phyloP scores from a whole-genome alignment of 78 protist species.

The Speleostelium caveatum region DNA sequence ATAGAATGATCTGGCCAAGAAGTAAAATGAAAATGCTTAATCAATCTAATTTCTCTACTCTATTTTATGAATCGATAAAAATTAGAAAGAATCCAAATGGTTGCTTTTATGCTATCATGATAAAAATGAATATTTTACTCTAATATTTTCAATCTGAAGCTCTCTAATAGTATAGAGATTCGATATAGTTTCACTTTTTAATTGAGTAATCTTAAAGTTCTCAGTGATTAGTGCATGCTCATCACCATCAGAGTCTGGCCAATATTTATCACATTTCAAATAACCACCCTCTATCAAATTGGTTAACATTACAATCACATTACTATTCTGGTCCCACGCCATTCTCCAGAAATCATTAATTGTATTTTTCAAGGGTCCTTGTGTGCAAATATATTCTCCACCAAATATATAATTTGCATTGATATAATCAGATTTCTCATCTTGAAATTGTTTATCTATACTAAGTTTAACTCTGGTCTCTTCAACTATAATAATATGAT shows the following conservation, averaged over 20 bases:
- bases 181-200: slow-evolving; percentile 21
- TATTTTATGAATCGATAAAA: too few species aligned
- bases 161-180: slow-evolving; percentile 18
- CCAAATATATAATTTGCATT: not conserved
- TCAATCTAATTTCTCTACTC: slow-evolving; percentile 25
- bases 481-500: slow-evolving; percentile 2
- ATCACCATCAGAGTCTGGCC: not conserved
- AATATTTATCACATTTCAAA: not conserved
- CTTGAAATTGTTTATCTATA: too few species aligned
- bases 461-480: slow-evolving; percentile 30
- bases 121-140: too few species aligned
- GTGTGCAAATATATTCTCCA: not conserved
- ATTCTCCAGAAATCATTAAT: not conserved
- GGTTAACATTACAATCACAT: not conserved
- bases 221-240: too few species aligned
- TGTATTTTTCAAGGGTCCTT: not conserved
- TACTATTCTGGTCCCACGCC: not conserved
- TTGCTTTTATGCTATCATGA: too few species aligned
- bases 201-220: too few species aligned
- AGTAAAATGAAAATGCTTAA: slow-evolving; percentile 76
- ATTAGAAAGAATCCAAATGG: too few species aligned
- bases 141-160: too few species aligned
- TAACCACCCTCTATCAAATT: not conserved
- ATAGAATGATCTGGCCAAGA: not conserved
- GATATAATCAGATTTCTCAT: not conserved